Percentiles rank a stretch among this genome's conserved stretches.
phyloP scores from a whole-genome alignment of 306 rosid species.

The Pachyrhizus erosus region DNA sequence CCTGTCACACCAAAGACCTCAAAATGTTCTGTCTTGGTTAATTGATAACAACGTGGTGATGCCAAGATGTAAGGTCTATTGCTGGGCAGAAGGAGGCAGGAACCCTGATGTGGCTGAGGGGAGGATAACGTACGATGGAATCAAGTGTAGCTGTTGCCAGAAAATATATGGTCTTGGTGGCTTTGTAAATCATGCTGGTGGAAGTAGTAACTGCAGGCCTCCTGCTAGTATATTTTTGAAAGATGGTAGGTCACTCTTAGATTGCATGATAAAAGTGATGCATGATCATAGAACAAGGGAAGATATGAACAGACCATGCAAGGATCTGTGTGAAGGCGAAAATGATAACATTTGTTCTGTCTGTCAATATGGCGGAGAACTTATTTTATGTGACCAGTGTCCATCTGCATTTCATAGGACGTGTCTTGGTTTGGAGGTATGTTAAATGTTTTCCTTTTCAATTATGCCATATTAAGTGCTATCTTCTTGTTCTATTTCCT shows the following conservation, averaged over 20 bases:
- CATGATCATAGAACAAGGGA: conserved; percentile 39
- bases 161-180: conserved; percentile 55
- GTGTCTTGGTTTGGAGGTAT: conserved; percentile 81
- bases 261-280: conserved; percentile 63
- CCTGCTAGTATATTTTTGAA: conserved; percentile 64
- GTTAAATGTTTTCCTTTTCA: conserved; percentile 35
- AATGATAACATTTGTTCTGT: conserved; percentile 81
- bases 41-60: conserved; percentile 61
- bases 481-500: conserved; percentile 32
- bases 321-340: conserved; percentile 44
- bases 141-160: conserved; percentile 79
- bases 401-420: conserved; percentile 77
- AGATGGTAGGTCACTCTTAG: conserved; percentile 76
- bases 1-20: conserved; percentile 58
- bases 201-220: conserved; percentile 49
- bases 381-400: conserved; percentile 82
- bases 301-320: conserved; percentile 9
- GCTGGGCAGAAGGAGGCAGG: conserved; percentile 38
- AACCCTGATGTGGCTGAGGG: conserved; percentile 50
- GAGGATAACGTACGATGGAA: conserved; percentile 69
- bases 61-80: conserved; percentile 68
- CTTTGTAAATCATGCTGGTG: conserved; percentile 69
- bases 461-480: conserved; percentile 24
- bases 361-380: conserved; percentile 85
- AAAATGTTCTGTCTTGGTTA: conserved; percentile 80